A percentile compares a stretch with the other conserved stretches of the same genome.
Evolutionary conservation across 2,329 filamentous ascomycete genomes (phyloP).

Genomic region (Neofusicoccum cordaticola): DNA sequence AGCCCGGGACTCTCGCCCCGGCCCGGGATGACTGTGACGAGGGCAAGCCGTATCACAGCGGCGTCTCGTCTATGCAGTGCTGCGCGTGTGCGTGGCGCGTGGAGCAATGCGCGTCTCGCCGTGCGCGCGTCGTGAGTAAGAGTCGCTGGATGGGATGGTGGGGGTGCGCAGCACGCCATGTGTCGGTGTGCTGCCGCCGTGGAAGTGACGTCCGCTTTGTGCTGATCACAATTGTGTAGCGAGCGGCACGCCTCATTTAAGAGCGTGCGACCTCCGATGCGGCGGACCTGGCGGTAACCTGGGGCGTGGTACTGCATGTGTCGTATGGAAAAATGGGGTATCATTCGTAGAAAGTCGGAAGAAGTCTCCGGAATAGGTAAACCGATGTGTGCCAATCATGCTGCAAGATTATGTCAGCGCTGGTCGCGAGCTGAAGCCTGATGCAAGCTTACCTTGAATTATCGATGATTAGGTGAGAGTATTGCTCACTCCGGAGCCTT

Average conservation of each 20-base stretch:
- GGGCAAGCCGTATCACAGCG: constrained; percentile 17
- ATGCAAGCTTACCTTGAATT: constrained; percentile 8
- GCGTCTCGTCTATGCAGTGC: constrained; percentile 20
- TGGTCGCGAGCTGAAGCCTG: background rate
- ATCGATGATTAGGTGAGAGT: constrained; percentile 6
- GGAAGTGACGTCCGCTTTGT: constrained; percentile 7
- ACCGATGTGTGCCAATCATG: background rate
- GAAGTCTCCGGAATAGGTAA: background rate
- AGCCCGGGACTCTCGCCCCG: background rate
- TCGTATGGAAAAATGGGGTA: constrained; percentile 5
- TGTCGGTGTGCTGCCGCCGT: constrained; percentile 5
- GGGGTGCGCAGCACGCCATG: background rate
- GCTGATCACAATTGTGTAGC: constrained; percentile 12
- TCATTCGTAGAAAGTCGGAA: constrained; percentile 10
- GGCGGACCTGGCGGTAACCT: background rate
- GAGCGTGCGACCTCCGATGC: background rate
- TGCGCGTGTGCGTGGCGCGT: constrained; percentile 18
- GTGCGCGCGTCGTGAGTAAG: background rate
- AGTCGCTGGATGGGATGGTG: background rate
- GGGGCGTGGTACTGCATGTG: constrained; percentile 7
- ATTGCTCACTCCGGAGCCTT: constrained; percentile 34
- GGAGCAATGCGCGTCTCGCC: constrained; percentile 9
- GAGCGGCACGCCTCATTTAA: constrained; percentile 6
- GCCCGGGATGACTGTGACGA: constrained; percentile 17
- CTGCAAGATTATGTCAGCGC: constrained; percentile 10